Evolutionary conservation across 805 yeast genomes (phyloP), one percentile per base, ranked within the genome.

Genomic region (Kluyveromyces starmeri): DNA sequence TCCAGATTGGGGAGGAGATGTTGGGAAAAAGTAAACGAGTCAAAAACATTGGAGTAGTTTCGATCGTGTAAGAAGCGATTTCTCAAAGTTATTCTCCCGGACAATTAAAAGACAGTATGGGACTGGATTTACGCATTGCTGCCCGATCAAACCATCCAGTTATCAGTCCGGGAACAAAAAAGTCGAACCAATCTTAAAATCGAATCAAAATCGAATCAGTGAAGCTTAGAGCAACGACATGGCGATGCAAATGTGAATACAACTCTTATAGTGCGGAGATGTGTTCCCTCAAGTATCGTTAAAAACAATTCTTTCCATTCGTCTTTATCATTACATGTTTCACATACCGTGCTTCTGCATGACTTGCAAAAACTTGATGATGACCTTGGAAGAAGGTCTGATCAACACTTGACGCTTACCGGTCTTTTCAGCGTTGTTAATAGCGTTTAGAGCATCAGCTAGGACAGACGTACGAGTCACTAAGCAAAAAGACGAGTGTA

Each of bases 381-480:
- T 85, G 56, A 88, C 96, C 78, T 88, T 88, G 59, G 96, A 88
- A 32, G 96, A 85, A 51, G 96, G 97, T 78, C 96, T 84, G 70
- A 88, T 80, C 65, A 88, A 69, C 58, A 89, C 96, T 75, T 88
- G 97, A 73, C 97, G 83, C 75, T 88, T 88, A 71, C 97, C 97
- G 68, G 95, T 78, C 73, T 86, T 88, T 74, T 88, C 96, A 68
- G 97, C 97, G 71, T 88, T 88, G 86, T 85, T 84, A 70, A 88
- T 89, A 55, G 95, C 78, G 70, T 89, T 88, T 59, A 88, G 80
- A 65, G 96, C 96, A 73, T 88, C 97, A 61, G 95, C 96, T 68
- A 88, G 80, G 68, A 83, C 96, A 58, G 97, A 88, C 53, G 96
- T 75, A 75, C 96, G 88, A 65, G 96, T 85, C 97, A 89, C 86